Base-by-base conservation (phyloP, 129 eudicot genomes). In the Escallonia rubra region DNA sequence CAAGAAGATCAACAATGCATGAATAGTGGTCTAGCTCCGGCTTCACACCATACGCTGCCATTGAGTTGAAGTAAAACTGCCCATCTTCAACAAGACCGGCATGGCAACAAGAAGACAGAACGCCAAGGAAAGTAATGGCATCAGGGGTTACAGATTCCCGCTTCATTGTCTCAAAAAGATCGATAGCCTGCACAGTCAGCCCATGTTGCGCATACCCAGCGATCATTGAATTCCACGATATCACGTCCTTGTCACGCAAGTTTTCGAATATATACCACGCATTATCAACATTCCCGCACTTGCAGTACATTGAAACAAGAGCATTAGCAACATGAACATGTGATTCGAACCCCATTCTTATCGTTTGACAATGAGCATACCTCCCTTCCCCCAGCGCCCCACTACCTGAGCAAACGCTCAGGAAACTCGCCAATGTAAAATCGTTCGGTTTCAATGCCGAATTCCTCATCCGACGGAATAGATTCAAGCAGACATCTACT, bases 151-250 rank as follows among this genome's bases (percentile, higher is more conserved):
- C 56, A 10, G 12, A 4, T 8, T 58, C 43, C 41, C 57, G 39
- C 61, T 59, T 66, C 91, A 85, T 85, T 38, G 65, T 54, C 59
- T 79, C 81, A 10, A 85, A 82, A 12, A 82, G 80, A 54, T 59
- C 47, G 41, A 82, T 77, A 9, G 86, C 86, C 8, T 82, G 62
- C 1, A 14, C 41, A 3, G 71, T 61, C 8, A 66, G 63, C 5
- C 92, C 88, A n/a, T 79, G 72, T 70, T 67, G 70, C 8, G 83
- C 80, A 72, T 76, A 79, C 53, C 88, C 88, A 52, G 59, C 68
- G 39, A 82, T 86, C 65, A 86, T 76, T 13, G 86, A 82, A 74
- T 86, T 82, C 86, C 92, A 86, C n/a, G 92, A 86, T 4, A 85
- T 76, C 40, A 59, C 40, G 56, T 82, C 92, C 57, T 82, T 82